A percentile compares a stretch with the other conserved stretches of the same genome.
phyloP scores from a whole-genome alignment of 2,329 filamentous ascomycete genomes.

The Cladophialophora bantiana region DNA sequence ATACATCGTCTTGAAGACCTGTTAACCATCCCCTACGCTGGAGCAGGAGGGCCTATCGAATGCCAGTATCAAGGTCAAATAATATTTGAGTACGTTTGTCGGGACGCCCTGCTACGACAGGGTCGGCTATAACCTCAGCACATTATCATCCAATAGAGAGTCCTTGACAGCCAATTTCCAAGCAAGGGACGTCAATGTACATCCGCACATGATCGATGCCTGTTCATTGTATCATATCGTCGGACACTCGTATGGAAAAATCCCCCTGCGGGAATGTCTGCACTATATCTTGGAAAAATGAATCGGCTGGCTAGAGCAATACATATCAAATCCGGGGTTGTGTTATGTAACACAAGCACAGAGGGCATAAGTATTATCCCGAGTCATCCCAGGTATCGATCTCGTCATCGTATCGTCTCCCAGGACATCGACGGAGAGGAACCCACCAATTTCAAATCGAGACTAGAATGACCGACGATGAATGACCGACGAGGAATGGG shows the following conservation, averaged over 20 bases:
- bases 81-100: conserved; percentile 43
- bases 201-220: conserved; percentile 41
- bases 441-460: conserved; percentile 45
- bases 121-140: conserved; percentile 46
- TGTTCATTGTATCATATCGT: conserved; percentile 46
- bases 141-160: conserved; percentile 41
- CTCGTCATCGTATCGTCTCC: conserved; percentile 45
- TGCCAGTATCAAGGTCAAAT: conserved; percentile 46
- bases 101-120: conserved; percentile 49
- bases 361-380: conserved; percentile 46
- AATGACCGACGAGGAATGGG: conserved; percentile 50
- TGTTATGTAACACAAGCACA: conserved; percentile 48
- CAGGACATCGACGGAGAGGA: conserved; percentile 44
- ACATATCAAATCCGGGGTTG: conserved; percentile 46
- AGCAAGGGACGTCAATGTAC: conserved; percentile 44
- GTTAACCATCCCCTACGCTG: conserved; percentile 46
- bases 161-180: conserved; percentile 40
- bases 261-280: conserved; percentile 50
- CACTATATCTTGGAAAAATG: conserved; percentile 42
- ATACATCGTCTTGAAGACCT: conserved; percentile 41
- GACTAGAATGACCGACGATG: conserved; percentile 44
- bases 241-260: conserved; percentile 51
- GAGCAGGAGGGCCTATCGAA: conserved; percentile 47
- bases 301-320: conserved; percentile 2
- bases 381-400: conserved; percentile 43